Conservation (phyloP, 345 rosid species). For the Cardiospermum halicacabum region DNA sequence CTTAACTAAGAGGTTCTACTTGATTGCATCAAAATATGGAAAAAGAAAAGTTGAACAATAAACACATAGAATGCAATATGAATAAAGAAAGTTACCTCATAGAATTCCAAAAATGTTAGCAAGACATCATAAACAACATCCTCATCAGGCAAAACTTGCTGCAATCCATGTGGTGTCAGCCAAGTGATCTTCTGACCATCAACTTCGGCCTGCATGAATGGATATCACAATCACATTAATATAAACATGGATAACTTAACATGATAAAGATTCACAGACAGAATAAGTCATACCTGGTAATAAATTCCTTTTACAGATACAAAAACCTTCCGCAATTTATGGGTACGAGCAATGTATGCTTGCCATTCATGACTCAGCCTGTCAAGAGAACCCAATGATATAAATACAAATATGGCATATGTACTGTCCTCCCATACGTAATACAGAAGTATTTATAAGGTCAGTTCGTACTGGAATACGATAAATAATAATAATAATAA, state of each 20-base stretch:
- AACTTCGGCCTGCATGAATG: conserved; percentile 66
- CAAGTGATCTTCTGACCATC: conserved; percentile 96
- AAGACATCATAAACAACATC: conserved; percentile 84
- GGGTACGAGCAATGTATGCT: conserved; percentile 72
- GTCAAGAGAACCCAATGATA: too few relatives aligned
- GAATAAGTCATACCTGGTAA: conserved; percentile 59
- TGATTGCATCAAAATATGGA: not conserved
- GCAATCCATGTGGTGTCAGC: conserved; percentile 88
- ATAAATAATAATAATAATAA: too few relatives aligned
- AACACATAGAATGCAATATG: not conserved
- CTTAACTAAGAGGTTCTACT: not conserved
- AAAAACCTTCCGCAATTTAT: conserved; percentile 80
- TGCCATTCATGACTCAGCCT: conserved; percentile 99
- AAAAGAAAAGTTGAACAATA: not conserved
- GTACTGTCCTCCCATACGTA: too few relatives aligned
- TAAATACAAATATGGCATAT: too few relatives aligned
- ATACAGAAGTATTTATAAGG: too few relatives aligned
- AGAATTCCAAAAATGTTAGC: conserved; percentile 88
- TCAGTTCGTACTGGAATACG: too few relatives aligned
- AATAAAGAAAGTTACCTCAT: conserved; percentile 52
- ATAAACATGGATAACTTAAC: not conserved
- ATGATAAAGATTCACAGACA: not conserved
- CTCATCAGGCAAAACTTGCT: conserved; percentile 88
- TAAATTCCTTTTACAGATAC: conserved; percentile 94
- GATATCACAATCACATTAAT: conserved; percentile 2